Conservation (phyloP, 352 stramenopile genomes). For the Pythium scleroteichum region DNA sequence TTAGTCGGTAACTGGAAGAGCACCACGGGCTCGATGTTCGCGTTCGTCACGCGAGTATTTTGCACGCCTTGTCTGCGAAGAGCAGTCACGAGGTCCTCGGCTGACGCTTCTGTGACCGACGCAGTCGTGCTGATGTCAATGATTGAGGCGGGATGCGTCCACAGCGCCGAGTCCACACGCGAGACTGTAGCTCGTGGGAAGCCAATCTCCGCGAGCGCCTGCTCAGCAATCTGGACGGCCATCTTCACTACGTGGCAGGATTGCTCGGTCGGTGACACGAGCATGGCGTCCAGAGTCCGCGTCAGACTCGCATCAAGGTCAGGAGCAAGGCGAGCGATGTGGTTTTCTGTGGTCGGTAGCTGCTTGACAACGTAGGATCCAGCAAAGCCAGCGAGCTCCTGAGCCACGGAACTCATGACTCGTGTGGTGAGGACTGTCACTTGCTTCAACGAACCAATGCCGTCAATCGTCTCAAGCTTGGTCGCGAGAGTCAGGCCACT, state of each 20-base stretch:
- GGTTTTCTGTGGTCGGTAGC: not conserved
- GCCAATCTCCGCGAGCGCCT: constrained; percentile 7
- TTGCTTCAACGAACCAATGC: not conserved
- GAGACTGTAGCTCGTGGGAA: not conserved
- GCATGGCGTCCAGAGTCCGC: constrained; percentile 11
- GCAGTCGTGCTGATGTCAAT: constrained; percentile 18
- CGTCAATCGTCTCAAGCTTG: not conserved
- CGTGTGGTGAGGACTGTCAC: constrained; percentile 7
- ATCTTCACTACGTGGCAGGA: constrained; percentile 5
- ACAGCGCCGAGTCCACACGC: constrained; percentile 16
- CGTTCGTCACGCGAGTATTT: not conserved
- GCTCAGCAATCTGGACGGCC: constrained; percentile 4
- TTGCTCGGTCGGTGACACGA: constrained; percentile 12
- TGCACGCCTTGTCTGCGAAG: not conserved
- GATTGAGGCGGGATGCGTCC: constrained; percentile 1
- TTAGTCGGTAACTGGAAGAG: constrained; percentile 19
- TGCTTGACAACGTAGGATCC: constrained; percentile 2
- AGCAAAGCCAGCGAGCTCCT: not conserved
- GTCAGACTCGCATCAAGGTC: constrained; percentile 7
- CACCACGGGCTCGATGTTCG: not conserved
- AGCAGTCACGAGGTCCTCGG: constrained; percentile 2
- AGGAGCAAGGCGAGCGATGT: not conserved
- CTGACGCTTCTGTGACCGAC: not conserved
- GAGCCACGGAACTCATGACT: not conserved
- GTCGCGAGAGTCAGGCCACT: not conserved